Conservation (phyloP, 2,329 filamentous ascomycete species). For the Mollisia scopiformis region DNA sequence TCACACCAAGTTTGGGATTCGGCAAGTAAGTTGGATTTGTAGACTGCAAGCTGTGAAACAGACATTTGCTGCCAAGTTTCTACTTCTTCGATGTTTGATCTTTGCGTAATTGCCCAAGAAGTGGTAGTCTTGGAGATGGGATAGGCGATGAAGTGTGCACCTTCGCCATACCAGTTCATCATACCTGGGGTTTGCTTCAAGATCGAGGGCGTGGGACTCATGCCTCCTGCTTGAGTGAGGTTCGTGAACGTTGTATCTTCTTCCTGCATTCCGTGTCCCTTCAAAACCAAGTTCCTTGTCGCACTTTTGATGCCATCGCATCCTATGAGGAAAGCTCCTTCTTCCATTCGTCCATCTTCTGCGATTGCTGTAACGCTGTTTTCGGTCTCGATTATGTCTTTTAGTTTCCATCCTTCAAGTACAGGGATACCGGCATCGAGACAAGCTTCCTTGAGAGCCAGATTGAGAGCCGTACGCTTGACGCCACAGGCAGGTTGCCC, state of each 20-base stretch:
- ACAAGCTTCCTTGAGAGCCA: slow-evolving; percentile 3
- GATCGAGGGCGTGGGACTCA: not conserved
- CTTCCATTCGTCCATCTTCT: not conserved
- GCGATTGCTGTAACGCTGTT: slow-evolving; percentile 4
- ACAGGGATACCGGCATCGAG: slow-evolving; percentile 5
- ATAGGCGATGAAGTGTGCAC: slow-evolving; percentile 6
- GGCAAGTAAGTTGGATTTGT: not conserved
- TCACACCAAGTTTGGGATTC: slow-evolving; percentile 9
- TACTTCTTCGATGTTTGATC: not conserved
- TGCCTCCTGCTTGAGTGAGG: not conserved
- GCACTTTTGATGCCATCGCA: slow-evolving; percentile 19
- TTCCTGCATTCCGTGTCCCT: not conserved
- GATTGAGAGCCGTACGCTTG: slow-evolving; percentile 6
- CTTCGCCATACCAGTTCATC: slow-evolving; percentile 12
- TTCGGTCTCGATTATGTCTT: slow-evolving; percentile 5
- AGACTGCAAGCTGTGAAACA: not conserved
- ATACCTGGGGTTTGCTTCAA: not conserved
- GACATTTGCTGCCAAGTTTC: not conserved
- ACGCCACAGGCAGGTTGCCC: slow-evolving; percentile 13
- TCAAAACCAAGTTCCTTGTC: slow-evolving; percentile 6
- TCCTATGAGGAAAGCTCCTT: slow-evolving; percentile 16
- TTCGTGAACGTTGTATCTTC: slow-evolving; percentile 12
- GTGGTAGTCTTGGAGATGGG: slow-evolving; percentile 4
- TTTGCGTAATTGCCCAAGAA: slow-evolving; percentile 14
- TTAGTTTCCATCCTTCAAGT: slow-evolving; percentile 10